Evolutionary conservation across 2,329 filamentous ascomycete species (phyloP), one percentile per base, ranked within the genome.

Genomic region (Monosporascus sp.): DNA sequence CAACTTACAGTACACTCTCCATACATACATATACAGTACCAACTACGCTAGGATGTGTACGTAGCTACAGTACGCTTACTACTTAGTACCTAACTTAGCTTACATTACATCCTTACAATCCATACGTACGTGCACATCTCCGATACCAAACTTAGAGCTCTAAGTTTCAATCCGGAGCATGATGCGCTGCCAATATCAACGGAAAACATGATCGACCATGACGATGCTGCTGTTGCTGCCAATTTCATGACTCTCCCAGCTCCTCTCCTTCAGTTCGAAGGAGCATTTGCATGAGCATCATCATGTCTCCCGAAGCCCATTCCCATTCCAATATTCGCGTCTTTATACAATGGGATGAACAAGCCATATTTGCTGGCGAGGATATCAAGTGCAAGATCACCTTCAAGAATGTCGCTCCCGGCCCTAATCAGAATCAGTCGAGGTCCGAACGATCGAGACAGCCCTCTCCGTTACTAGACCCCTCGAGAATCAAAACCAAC

Each of bases 361-460:
- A 93, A 71, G 92, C 90, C 57, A 90, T 99, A 65, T 99, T 97
- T 74, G 90, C 94, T 53, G 94, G 94, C 72, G 94, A 99, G 78
- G 88, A 96, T 67, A 83, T 97, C 67, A 90, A 92, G 75, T 97
- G 94, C 74, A 91, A 87, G 61, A 96, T 99, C 71, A 97, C 90
- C 49, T 99, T 99, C 76, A 93, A 88, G 74, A 99, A 99, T 70
- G 81, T 92, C 58, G 80, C 83, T 43, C 67, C 81, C 49, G 74
- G 73, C 40, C 59, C 70, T 37, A 68, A 59, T 46, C 71, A 73
- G 53, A 61, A 68, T 49, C 64, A 70, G 31, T 14, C 9, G 31
- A 34, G 2, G 52, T 52, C 67, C 55, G 69, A 73, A 52, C 67
- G 70, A 56, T 60, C 66, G 45, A 70, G 68, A 46, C 69, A 72